Base-by-base conservation (phyloP, 169 alveolate species). In the Plasmodium gonderi region DNA sequence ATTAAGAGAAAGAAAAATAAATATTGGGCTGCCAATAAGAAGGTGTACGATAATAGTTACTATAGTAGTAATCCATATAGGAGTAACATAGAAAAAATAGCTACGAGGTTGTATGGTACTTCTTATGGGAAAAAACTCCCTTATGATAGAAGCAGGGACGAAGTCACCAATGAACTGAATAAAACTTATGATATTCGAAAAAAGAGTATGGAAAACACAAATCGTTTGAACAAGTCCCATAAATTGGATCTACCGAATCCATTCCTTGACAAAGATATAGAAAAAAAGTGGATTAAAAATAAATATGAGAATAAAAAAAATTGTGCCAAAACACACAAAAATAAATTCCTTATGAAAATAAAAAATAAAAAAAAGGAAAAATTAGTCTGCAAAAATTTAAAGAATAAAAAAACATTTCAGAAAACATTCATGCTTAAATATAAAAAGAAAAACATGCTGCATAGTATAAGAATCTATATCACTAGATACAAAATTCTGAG, bases 401-500 rank as follows among this genome's bases (percentile, higher is more conserved):
- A 26, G 29, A 23, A 51, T 42, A 31, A 51, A 31, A 79, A 79
- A 79, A 8, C 54, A 4, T 1, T 14, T 14, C 49, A 14, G 5
- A 79, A 33, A 79, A 31, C 44, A 23, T 54, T 79, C 20, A 67
- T 80, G 42, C 17, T 42, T 40, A 80, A 40, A 80, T 38, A 68
- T 31, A 80, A 67, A 67, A 83, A 74, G 45, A 81, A 42, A 29
- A 72, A 49, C 29, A 17, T 83, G 45, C 29, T 83, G 14, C 42
- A 47, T 3, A 83, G 26, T 38, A 72, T 83, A 45, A 83, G 64
- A 11, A 5, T 47, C 3, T 72, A 83, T 29, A 83, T 83, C 77
- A 72, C 76, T 3, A 69, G 83, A 72, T 72, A 83, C 42, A 83
- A 83, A 83, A 83, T 83, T 69, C 44, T 83, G 60, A 51, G 77